Evolutionary conservation across 805 yeast species (phyloP).

Genomic region (Yarrowia sp.): DNA sequence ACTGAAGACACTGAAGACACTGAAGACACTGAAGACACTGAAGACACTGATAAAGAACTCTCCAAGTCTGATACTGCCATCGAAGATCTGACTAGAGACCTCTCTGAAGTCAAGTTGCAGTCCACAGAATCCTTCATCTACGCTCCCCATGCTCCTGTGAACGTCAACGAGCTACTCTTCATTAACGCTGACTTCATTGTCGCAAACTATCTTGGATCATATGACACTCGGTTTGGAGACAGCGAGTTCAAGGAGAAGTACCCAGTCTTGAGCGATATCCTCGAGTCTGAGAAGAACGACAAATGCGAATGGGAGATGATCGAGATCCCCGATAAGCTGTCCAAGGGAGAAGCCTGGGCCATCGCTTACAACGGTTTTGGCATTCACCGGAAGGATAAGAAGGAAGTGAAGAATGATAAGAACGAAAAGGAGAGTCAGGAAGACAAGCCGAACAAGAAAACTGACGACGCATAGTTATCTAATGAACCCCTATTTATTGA

Average conservation of each 20-base stretch:
- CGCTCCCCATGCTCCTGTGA: conserved; percentile 78
- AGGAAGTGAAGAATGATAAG: not conserved
- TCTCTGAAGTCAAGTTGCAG: not conserved
- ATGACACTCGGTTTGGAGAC: conserved; percentile 59
- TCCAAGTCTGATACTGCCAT: not conserved
- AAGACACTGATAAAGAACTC: not conserved
- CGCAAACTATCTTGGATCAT: conserved; percentile 61
- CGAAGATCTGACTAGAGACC: not conserved
- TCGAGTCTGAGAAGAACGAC: conserved; percentile 4
- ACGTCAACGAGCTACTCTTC: conserved; percentile 21
- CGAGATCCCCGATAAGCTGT: conserved; percentile 41
- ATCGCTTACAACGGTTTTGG: conserved; percentile 48
- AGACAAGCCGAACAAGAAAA: not conserved
- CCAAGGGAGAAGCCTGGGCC: conserved; percentile 46
- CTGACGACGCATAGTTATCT: not conserved
- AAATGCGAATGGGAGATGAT: conserved; percentile 40
- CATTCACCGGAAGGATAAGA: conserved; percentile 41
- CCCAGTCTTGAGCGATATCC: conserved; percentile 55
- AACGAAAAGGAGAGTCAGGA: too few species aligned
- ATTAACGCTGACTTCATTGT: conserved; percentile 44
- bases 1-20: not conserved
- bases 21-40: not conserved
- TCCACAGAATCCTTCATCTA: conserved; percentile 54
- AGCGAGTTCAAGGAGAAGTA: conserved; percentile 55
- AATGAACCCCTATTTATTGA: not conserved